phyloP scores from a whole-genome alignment of 2,329 filamentous ascomycete genomes.

The Hypoxylon sp. region DNA sequence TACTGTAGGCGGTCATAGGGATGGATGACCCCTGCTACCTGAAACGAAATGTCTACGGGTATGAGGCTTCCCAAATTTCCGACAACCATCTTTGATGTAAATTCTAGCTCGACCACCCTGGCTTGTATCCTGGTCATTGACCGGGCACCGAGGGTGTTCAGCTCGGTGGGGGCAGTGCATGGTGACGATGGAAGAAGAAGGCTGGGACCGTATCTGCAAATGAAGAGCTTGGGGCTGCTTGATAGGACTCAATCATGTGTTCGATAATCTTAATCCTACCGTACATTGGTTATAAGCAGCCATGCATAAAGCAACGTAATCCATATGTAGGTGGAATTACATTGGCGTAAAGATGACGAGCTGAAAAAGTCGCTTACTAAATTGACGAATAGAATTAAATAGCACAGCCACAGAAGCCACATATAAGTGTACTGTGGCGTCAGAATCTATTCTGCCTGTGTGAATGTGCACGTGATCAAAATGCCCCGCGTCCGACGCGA shows the following conservation, averaged over 20 bases:
- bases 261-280: background rate
- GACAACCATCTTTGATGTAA: background rate
- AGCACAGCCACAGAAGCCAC: background rate
- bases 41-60: background rate
- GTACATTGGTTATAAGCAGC: background rate
- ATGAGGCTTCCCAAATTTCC: background rate
- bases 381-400: background rate
- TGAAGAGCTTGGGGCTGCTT: background rate
- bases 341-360: background rate
- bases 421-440: too few relatives aligned
- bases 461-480: constrained; percentile 16
- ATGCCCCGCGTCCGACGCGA: constrained; percentile 35
- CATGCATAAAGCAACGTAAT: background rate
- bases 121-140: constrained; percentile 15
- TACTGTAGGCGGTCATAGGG: background rate
- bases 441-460: too few relatives aligned
- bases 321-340: background rate
- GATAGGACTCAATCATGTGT: background rate
- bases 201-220: constrained; percentile 5
- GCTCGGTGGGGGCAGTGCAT: constrained; percentile 35
- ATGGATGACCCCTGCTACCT: background rate
- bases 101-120: constrained; percentile 5
- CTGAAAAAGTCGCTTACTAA: background rate
- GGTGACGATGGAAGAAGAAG: constrained; percentile 15
- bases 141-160: constrained; percentile 28